These are phyloP conservation scores for Spatholobus suberectus DNA, from an alignment of 306 rosid species.

Conservation along the genomic window DNA sequence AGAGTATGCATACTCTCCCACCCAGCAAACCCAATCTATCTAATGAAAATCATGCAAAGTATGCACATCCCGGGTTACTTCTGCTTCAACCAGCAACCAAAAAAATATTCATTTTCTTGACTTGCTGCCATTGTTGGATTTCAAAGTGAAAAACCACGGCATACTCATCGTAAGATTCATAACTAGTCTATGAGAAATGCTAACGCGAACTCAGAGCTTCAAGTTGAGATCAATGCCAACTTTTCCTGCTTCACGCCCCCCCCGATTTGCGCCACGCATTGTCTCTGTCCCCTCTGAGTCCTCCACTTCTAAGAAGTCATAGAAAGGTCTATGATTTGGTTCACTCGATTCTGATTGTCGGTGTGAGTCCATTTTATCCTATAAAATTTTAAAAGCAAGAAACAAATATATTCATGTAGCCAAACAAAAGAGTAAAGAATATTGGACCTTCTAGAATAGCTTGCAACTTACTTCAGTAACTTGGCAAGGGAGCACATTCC, in stretches of 20 bases:
- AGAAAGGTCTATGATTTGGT: constrained; percentile 42
- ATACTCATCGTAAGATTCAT: neutral
- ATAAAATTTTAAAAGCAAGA: neutral
- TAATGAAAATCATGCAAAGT: no score
- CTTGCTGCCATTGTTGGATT: neutral
- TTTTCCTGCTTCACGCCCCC: constrained; percentile 39
- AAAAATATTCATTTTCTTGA: no score
- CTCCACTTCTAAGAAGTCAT: constrained; percentile 49
- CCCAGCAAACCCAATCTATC: neutral
- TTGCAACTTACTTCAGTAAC: constrained; percentile 44
- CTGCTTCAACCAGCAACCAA: no score
- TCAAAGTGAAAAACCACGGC: neutral
- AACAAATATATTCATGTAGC: neutral
- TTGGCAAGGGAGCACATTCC: constrained; percentile 35
- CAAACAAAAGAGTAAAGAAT: neutral
- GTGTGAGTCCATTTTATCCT: constrained; percentile 40
- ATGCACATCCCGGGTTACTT: neutral
- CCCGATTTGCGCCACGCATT: constrained; percentile 19
- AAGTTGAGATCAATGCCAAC: constrained; percentile 59
- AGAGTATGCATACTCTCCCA: neutral
- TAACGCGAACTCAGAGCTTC: constrained; percentile 48
- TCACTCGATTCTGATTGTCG: constrained; percentile 40
- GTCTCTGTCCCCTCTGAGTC: constrained; percentile 29
- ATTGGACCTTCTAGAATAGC: neutral
- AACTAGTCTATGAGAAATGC: neutral